These are phyloP conservation scores for Allium fistulosum DNA, from an alignment of 106 monocot species.

Conservation along the genomic window DNA sequence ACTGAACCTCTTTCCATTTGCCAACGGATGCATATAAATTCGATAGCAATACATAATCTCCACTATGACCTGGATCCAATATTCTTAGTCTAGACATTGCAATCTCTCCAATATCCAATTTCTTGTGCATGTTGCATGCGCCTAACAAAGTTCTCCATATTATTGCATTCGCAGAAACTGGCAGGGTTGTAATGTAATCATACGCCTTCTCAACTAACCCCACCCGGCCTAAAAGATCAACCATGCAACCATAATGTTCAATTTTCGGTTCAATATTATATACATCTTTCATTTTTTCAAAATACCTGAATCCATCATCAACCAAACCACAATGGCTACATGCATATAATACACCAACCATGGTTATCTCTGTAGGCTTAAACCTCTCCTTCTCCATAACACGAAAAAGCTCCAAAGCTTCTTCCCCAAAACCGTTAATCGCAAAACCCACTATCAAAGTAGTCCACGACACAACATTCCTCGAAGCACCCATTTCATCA, in stretches of 20 bases:
- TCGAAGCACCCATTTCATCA: slow-evolving; percentile 39
- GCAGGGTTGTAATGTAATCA: slow-evolving; percentile 50
- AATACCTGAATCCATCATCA: slow-evolving; percentile 53
- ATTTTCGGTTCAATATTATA: slow-evolving; percentile 57
- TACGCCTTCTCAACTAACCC: slow-evolving; percentile 62
- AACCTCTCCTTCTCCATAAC: slow-evolving; percentile 55
- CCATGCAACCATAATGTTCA: slow-evolving; percentile 87
- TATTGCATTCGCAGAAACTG: slow-evolving; percentile 57
- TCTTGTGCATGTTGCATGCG: slow-evolving; percentile 68
- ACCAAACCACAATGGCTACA: slow-evolving; percentile 88
- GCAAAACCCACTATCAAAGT: slow-evolving; percentile 56
- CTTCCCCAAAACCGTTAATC: slow-evolving; percentile 45
- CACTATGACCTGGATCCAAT: slow-evolving; percentile 75
- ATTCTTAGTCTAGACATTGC: slow-evolving; percentile 42
- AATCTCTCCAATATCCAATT: slow-evolving; percentile 33
- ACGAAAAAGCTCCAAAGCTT: slow-evolving; percentile 47
- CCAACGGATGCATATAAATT: slow-evolving; percentile 56
- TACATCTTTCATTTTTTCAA: slow-evolving; percentile 39
- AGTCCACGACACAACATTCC: slow-evolving; percentile 52
- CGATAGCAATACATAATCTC: slow-evolving; percentile 75
- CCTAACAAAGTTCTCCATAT: slow-evolving; percentile 84
- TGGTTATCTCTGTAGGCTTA: slow-evolving; percentile 63
- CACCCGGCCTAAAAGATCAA: slow-evolving; percentile 71
- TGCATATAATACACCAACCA: slow-evolving; percentile 72
- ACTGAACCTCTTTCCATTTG: slow-evolving; percentile 52